Evolutionary conservation across 441 rosid species (phyloP), one percentile per base, ranked within the genome.

Genomic region (Lepidium campestre): DNA sequence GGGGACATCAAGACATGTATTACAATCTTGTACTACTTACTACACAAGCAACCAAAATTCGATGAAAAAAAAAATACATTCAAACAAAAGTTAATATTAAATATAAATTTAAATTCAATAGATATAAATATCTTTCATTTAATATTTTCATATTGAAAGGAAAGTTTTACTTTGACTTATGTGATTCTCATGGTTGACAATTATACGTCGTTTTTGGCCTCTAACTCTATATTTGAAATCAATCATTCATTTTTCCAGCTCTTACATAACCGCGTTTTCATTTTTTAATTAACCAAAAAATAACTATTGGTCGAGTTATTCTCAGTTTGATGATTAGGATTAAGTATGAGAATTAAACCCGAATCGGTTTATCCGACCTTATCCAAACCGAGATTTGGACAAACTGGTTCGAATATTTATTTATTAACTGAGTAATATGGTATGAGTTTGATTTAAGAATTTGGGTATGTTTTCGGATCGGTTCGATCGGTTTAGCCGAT

Each of bases 91-190:
- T 7, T 48, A 23, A 49, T 23, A 2, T 1, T 29, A 29, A 1
- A 15, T 31, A 35, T 35, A 36, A 10, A 27, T n/a, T 7, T 47
- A n/a, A 27, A 52, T 9, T 4, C 19, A 50, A 3, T 34, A 39
- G 20, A 57, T 39, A 14, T 15, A 52, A 20, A 29, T 48, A 13
- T 25, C 31, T 13, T 34, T 29, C 19, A 32, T 32, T 49, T 10
- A 22, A 22, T 47, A 37, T 10, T 25, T 23, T 37, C 15, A 17
- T 11, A 7, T 36, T 29, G 35, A 41, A 29, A 42, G 54, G 55
- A 42, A 66, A 55, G 56, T 52, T 52, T 52, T 52, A n/a, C 55
- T 35, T 63, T 71, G 70, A 71, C 75, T 47, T 56, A 52, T 64
- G 44, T 29, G 65, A 56, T 56, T 56, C 65, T 47, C 65, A 47